phyloP scores from a whole-genome alignment of 1,284 basidiomycete species.

The Ceratobasidium sp. region DNA sequence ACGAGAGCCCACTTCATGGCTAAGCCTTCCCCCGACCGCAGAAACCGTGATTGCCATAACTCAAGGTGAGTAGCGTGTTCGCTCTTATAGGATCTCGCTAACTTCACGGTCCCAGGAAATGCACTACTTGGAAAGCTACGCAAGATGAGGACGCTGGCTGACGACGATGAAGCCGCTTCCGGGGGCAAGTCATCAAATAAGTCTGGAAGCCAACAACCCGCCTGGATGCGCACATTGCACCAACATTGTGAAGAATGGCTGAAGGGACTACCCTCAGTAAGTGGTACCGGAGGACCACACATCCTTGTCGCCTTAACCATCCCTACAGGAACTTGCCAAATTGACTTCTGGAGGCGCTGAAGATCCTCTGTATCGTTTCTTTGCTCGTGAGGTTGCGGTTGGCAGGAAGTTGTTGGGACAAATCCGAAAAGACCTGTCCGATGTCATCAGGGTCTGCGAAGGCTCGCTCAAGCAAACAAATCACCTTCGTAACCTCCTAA shows the following conservation, averaged over 20 bases:
- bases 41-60: slow-evolving; percentile 88
- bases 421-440: slow-evolving; percentile 77
- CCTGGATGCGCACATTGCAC: slow-evolving; percentile 87
- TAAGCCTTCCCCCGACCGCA: slow-evolving; percentile 86
- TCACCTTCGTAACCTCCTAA: slow-evolving; percentile 85
- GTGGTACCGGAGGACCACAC: slow-evolving; percentile 45
- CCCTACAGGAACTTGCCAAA: slow-evolving; percentile 14
- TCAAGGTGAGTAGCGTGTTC: slow-evolving; percentile 67
- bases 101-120: slow-evolving; percentile 62
- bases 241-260: slow-evolving; percentile 86
- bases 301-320: not conserved
- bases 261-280: slow-evolving; percentile 70
- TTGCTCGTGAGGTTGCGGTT: slow-evolving; percentile 83
- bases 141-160: slow-evolving; percentile 87
- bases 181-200: slow-evolving; percentile 64
- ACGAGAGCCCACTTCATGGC: slow-evolving; percentile 89
- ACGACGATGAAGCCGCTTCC: slow-evolving; percentile 78
- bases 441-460: slow-evolving; percentile 82
- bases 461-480: slow-evolving; percentile 93
- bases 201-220: slow-evolving; percentile 73
- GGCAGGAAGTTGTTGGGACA: slow-evolving; percentile 76
- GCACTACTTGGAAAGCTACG: slow-evolving; percentile 81
- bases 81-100: slow-evolving; percentile 34
- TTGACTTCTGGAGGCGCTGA: slow-evolving; percentile 24
- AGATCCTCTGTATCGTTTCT: slow-evolving; percentile 86